Conservation (phyloP, 2,329 filamentous ascomycete genomes). For the Albophoma yamanashiensis region DNA sequence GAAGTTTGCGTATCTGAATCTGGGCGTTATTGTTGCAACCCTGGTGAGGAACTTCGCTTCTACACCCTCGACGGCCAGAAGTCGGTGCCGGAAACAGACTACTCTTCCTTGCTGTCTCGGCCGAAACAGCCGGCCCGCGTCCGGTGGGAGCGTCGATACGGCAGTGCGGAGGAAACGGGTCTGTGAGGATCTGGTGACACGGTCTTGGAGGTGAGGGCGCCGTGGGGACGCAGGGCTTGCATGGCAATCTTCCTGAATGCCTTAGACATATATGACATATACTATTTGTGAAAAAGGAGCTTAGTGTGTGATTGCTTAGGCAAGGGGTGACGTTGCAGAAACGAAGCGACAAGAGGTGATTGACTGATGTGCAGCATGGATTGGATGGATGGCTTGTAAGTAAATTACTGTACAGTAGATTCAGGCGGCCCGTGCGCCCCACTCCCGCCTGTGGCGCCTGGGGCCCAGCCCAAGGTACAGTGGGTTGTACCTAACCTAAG, state of each 20-base stretch:
- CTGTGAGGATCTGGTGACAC: background rate
- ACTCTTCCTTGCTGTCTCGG: background rate
- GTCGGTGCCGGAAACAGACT: background rate
- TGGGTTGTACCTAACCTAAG: too few species aligned
- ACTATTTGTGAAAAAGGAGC: background rate
- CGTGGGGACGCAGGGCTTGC: background rate
- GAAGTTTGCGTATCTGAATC: slow-evolving; percentile 57
- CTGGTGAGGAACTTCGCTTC: background rate
- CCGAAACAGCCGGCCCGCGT: background rate
- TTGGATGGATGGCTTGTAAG: too few species aligned
- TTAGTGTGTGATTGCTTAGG: background rate
- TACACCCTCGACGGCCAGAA: background rate
- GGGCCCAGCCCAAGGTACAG: background rate
- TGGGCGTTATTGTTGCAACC: background rate
- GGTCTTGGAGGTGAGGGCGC: background rate
- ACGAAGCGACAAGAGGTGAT: background rate
- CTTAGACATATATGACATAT: background rate
- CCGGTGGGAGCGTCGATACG: background rate
- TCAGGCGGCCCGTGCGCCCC: background rate
- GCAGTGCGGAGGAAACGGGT: background rate
- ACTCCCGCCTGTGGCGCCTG: background rate
- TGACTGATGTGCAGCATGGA: background rate
- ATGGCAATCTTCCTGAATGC: background rate
- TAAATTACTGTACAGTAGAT: too few species aligned
- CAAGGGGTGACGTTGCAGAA: background rate